Evolutionary conservation across 169 alveolate species (phyloP), one percentile per base, ranked within the genome.

Genomic region (Plasmodium berghei): DNA sequence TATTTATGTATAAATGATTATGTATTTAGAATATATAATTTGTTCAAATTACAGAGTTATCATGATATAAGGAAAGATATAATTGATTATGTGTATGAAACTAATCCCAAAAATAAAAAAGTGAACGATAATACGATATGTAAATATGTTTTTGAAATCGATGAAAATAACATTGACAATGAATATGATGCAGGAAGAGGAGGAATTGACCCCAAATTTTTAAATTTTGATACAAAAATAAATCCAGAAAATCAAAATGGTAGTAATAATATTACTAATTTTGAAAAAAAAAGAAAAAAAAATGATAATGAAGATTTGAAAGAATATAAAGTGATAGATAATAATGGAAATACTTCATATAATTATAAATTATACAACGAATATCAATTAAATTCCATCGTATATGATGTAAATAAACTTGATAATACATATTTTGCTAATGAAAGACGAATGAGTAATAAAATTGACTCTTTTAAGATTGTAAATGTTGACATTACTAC

Each of bases 1-100:
- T 97, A 96, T 88, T 92, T 97, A 72, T 95, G 98, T 16, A 74
- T 97, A 74, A 96, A 95, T 87, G 99, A 97, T 89, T 96, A 96
- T 89, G 83, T 97, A 64, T 93, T 95, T 86, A 93, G 98, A 26
- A 97, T 96, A 87, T 97, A 95, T 91, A 92, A 93, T 22, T 95
- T 97, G 70, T 96, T 90, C 90, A 93, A 96, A 62, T 87, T 96
- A 88, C 98, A 97, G 91, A 93, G 98, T 49, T 93, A 95, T 16
- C 95, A 95, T 69, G 98, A 95, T 87, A 95, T 97, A 54, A 96
- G 97, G 55, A 94, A 94, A 34, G 97, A 96, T 86, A 75, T 97
- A 16, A 95, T 95, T 73, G 96, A 95, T 73, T 93, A 95, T n/a
- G 92, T 96, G 16, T 94, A 93, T 85, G 90, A 93, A 72, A 92